Evolutionary conservation across 169 alveolate genomes (phyloP).

Genomic region (Cryptosporidium muris): DNA sequence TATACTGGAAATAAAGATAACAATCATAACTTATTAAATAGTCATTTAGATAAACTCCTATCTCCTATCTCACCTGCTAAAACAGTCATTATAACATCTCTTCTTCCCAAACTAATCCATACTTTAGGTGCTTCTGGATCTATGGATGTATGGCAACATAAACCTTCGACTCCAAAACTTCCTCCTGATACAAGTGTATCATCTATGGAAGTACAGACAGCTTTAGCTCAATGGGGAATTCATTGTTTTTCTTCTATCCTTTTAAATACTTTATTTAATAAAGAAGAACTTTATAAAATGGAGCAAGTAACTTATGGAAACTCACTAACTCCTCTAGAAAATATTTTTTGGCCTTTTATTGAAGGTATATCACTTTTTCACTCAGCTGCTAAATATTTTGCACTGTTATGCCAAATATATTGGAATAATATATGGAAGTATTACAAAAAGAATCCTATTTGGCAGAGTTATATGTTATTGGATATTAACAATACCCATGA

Average conservation of each 20-base stretch:
- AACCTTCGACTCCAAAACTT: constrained; percentile 66
- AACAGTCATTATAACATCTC: constrained; percentile 23
- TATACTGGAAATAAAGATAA: neutral
- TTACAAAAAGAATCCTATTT: neutral
- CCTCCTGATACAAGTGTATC: constrained; percentile 68
- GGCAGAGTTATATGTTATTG: neutral
- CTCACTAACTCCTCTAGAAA: neutral
- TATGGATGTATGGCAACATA: constrained; percentile 41
- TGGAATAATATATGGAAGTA: constrained; percentile 25
- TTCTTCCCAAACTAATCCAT: constrained; percentile 39
- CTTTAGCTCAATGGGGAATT: constrained; percentile 50
- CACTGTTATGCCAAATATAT: constrained; percentile 13
- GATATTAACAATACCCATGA: neutral
- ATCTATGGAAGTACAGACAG: constrained; percentile 59
- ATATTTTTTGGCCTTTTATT: neutral
- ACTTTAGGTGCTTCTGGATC: constrained; percentile 61
- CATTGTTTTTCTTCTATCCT: constrained; percentile 60
- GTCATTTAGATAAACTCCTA: neutral
- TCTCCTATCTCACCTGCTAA: constrained; percentile 10
- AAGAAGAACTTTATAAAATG: constrained; percentile 30
- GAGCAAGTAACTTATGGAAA: neutral
- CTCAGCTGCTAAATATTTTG: constrained; percentile 32
- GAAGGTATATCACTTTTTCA: constrained; percentile 14
- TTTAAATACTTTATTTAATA: constrained; percentile 24
- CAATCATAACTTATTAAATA: neutral